Percentiles rank a stretch among this genome's conserved stretches.
Evolutionary conservation across 176 grass and related monocot species (phyloP).

Genomic region (Oryza longistaminata): DNA sequence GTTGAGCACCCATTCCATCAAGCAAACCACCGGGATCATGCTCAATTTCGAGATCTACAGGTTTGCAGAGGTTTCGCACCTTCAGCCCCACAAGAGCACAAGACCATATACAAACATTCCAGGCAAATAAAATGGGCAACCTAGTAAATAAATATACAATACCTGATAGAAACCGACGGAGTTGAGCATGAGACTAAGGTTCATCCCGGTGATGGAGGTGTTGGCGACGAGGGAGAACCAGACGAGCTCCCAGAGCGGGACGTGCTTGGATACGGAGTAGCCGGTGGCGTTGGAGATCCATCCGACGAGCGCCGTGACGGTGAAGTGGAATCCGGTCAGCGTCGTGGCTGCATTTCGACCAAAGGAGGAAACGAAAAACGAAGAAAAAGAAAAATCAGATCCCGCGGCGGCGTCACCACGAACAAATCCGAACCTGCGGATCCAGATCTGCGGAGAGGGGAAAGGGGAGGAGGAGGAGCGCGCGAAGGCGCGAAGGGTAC

Average conservation of each 20-base stretch:
- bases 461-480: neutral
- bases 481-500: conserved; percentile 36
- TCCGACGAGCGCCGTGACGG: conserved; percentile 81
- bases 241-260: conserved; percentile 89
- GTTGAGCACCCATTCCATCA: conserved; percentile 84
- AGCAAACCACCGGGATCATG: conserved; percentile 93
- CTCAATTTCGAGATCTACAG: conserved; percentile 88
- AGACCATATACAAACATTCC: neutral
- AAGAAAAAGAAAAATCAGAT: conserved; percentile 30
- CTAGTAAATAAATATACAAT: neutral
- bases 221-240: conserved; percentile 96
- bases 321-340: conserved; percentile 93
- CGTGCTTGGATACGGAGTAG: conserved; percentile 82
- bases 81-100: conserved; percentile 16
- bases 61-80: neutral
- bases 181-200: conserved; percentile 95
- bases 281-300: conserved; percentile 89
- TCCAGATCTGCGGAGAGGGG: conserved; percentile 26
- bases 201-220: conserved; percentile 94
- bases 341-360: conserved; percentile 66
- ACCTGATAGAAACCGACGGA: conserved; percentile 96
- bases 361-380: neutral
- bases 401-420: neutral
- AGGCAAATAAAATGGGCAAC: neutral
- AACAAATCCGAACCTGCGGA: neutral